phyloP scores from a whole-genome alignment of 306 rosid species.

The Alnus rubra region DNA sequence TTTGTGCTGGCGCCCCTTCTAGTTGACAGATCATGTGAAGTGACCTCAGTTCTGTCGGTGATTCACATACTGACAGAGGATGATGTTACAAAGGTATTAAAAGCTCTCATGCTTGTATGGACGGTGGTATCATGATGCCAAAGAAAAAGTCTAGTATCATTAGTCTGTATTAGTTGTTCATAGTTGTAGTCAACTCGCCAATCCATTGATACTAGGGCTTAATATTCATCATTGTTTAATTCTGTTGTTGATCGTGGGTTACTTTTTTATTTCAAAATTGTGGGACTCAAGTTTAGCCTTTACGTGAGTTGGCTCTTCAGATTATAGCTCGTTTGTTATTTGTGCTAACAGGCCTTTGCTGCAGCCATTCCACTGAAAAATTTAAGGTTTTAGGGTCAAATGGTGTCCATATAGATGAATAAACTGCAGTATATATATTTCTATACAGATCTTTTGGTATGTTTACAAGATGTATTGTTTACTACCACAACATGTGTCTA shows the following conservation, averaged over 20 bases:
- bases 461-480: too few relatives aligned
- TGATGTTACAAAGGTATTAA: constrained; percentile 29
- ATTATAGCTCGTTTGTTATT: too few relatives aligned
- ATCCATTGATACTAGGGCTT: neutral
- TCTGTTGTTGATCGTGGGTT: neutral
- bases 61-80: constrained; percentile 39
- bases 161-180: constrained; percentile 33
- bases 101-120: constrained; percentile 33
- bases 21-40: constrained; percentile 25
- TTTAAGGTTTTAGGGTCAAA: too few relatives aligned
- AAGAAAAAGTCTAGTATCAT: constrained; percentile 38
- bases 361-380: too few relatives aligned
- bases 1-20: constrained; percentile 25
- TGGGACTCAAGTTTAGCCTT: neutral
- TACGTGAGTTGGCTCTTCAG: too few relatives aligned
- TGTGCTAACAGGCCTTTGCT: too few relatives aligned
- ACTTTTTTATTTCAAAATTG: neutral
- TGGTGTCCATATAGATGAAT: too few relatives aligned
- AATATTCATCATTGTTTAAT: neutral
- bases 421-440: too few relatives aligned
- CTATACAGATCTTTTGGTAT: too few relatives aligned
- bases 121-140: constrained; percentile 29
- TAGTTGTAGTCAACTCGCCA: neutral
- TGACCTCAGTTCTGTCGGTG: constrained; percentile 43
- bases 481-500: too few relatives aligned